A percentile compares a stretch with the other conserved stretches of the same genome.
These are phyloP conservation scores for Trichophyton verrucosum DNA, from an alignment of 2,329 filamentous ascomycete species.

Conservation along the genomic window DNA sequence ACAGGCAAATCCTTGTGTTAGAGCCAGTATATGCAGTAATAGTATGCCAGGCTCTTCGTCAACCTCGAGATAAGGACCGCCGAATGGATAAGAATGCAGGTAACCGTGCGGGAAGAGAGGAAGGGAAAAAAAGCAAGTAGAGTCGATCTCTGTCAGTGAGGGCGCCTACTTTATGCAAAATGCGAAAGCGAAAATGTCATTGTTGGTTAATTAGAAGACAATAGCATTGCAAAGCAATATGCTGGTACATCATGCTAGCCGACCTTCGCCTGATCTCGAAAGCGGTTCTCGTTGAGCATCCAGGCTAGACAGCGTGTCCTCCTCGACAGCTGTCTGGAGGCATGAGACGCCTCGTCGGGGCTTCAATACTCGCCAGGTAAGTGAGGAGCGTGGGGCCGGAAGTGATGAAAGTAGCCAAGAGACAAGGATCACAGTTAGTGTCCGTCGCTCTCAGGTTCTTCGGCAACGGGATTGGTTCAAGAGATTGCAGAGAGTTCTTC, in stretches of 20 bases:
- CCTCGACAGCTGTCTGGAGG: background rate
- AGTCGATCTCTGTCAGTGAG: background rate
- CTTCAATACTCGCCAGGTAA: background rate
- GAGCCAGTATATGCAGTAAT: no score
- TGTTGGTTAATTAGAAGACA: background rate
- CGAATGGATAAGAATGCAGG: background rate
- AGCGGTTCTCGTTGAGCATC: background rate
- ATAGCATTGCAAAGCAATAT: background rate
- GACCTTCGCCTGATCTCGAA: background rate
- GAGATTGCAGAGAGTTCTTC: slow-evolving; percentile 2
- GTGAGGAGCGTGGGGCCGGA: slow-evolving; percentile 5
- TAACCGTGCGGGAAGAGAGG: background rate
- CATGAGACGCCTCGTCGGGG: slow-evolving; percentile 3
- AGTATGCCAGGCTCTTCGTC: background rate
- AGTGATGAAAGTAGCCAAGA: slow-evolving; percentile 1
- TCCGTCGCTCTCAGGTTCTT: slow-evolving; percentile 2
- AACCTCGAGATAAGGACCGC: background rate
- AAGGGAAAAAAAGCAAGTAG: slow-evolving; percentile 1
- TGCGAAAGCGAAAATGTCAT: background rate
- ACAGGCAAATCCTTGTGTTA: background rate
- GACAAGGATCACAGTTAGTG: slow-evolving; percentile 4
- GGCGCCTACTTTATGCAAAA: background rate
- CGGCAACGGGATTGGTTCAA: slow-evolving; percentile 2
- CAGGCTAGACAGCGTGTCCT: background rate
- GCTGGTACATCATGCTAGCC: background rate